These are phyloP conservation scores for Arthroderma sp. DNA, from an alignment of 2,329 filamentous ascomycete species.

Conservation along the genomic window DNA sequence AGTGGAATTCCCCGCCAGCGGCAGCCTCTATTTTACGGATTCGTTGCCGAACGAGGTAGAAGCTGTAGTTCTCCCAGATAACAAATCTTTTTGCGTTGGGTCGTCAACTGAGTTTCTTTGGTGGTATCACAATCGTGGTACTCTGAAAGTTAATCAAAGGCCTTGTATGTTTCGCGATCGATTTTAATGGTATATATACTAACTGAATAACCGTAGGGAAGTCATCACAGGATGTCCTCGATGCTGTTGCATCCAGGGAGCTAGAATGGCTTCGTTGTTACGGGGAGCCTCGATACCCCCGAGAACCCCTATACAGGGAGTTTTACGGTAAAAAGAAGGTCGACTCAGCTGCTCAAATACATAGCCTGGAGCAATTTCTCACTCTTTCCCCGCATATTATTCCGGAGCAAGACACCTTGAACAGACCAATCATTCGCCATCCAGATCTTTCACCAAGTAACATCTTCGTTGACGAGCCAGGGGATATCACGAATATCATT, in stretches of 20 bases:
- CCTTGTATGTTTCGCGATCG: slow-evolving; percentile 10
- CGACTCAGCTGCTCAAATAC: slow-evolving; percentile 10
- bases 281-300: slow-evolving; percentile 11
- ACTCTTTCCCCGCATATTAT: slow-evolving; percentile 8
- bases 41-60: slow-evolving; percentile 3
- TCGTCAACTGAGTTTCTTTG: slow-evolving; percentile 10
- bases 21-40: slow-evolving; percentile 11
- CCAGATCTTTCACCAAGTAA: slow-evolving; percentile 20
- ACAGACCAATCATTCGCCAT: slow-evolving; percentile 14
- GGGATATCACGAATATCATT: slow-evolving; percentile 25
- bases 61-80: background rate
- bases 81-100: slow-evolving; percentile 10
- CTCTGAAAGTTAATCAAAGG: slow-evolving; percentile 7
- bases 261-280: slow-evolving; percentile 10
- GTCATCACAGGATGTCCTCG: slow-evolving; percentile 5
- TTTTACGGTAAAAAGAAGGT: slow-evolving; percentile 8
- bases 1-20: slow-evolving; percentile 10
- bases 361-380: slow-evolving; percentile 10
- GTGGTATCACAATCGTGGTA: slow-evolving; percentile 10
- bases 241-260: slow-evolving; percentile 7
- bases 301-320: slow-evolving; percentile 12
- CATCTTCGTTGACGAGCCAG: slow-evolving; percentile 17
- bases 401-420: slow-evolving; percentile 1
- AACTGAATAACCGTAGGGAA: slow-evolving; percentile 7
- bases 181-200: background rate